Evolutionary conservation across 331 rosid species (phyloP), one percentile per base, ranked within the genome.

Genomic region (Acacia concinna): DNA sequence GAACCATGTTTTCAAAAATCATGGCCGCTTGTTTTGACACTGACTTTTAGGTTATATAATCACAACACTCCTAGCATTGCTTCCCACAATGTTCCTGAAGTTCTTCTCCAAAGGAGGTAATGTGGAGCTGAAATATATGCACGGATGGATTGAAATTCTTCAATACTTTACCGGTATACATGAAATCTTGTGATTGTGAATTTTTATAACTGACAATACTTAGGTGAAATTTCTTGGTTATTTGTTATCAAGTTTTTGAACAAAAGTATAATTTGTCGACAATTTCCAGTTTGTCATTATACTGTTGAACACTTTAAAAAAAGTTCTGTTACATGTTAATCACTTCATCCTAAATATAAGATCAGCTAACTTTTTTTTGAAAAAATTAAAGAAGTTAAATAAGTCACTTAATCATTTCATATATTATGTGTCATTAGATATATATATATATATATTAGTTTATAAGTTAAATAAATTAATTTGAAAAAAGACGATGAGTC

Each of bases 21-120:
- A 86, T 94, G 97, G 84, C 78, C 78, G 47, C 88, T 62, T 92
- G 97, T 80, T 91, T 94, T 81, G 97, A 94, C 86, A 94, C 98
- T 12, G 98, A 94, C 2, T 94, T 94, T 84, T 92, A 94, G 90
- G 71, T 71, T 62, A 17, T 62, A 17, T 57, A 51, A 34, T 57
- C 31, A 25, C 88, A 32, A 20, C 60, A 56, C 59, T 43, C 27
- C 21, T 73, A 73, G 74, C 80, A 37, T 83, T 52, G 73, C 67
- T 68, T 37, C 62, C 77, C 40, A 9, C 51, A 32, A 77, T 27
- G 27, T 83, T 56, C 78, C 54, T 44, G 57, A 62, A 57, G 69
- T 60, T 59, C 68, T 11, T 49, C 62, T 73, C 32, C 56, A 64
- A 68, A 35, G 75, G 86, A 80, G 71, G 70, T 54, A 34, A 40